Evolutionary conservation across 139 green algal genomes (phyloP).

Genomic region (Asterochloris erici): DNA sequence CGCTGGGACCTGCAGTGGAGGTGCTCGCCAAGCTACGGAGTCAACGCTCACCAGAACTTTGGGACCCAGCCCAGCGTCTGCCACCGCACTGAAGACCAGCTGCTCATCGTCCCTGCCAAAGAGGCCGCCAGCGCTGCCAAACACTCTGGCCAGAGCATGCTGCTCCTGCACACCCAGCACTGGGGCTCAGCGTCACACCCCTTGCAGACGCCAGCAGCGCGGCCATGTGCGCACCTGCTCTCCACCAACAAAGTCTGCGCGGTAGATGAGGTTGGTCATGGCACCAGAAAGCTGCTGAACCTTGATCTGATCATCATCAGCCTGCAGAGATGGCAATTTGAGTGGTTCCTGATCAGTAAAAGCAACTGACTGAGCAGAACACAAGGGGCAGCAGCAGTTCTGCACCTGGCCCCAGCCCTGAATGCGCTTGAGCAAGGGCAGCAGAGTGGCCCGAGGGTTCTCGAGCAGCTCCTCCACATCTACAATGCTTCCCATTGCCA

Average conservation of each 20-base stretch:
- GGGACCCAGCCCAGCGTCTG: constrained; percentile 46
- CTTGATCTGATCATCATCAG: neutral
- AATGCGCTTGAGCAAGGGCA: constrained; percentile 21
- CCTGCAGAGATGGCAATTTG: constrained; percentile 1
- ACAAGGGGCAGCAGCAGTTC: neutral
- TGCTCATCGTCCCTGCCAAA: constrained; percentile 48
- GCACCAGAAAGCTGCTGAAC: constrained; percentile 49
- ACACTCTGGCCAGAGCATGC: constrained; percentile 33
- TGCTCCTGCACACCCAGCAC: constrained; percentile 17
- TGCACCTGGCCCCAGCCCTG: constrained; percentile 36
- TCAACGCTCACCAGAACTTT: constrained; percentile 38
- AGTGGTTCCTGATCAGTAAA: neutral
- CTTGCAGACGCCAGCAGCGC: neutral
- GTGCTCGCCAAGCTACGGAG: no score
- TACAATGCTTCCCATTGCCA: neutral
- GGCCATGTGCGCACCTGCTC: neutral
- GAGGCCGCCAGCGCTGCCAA: constrained; percentile 30
- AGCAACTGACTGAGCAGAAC: neutral
- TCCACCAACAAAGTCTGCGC: constrained; percentile 3
- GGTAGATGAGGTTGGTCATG: constrained; percentile 65
- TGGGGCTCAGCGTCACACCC: neutral
- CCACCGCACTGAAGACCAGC: constrained; percentile 36
- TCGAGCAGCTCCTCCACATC: constrained; percentile 27
- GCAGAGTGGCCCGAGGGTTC: constrained; percentile 23
- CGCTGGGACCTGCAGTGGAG: no score